Conservation (phyloP, 371 early-diverging fungal species). For the Mortierella sp. region DNA sequence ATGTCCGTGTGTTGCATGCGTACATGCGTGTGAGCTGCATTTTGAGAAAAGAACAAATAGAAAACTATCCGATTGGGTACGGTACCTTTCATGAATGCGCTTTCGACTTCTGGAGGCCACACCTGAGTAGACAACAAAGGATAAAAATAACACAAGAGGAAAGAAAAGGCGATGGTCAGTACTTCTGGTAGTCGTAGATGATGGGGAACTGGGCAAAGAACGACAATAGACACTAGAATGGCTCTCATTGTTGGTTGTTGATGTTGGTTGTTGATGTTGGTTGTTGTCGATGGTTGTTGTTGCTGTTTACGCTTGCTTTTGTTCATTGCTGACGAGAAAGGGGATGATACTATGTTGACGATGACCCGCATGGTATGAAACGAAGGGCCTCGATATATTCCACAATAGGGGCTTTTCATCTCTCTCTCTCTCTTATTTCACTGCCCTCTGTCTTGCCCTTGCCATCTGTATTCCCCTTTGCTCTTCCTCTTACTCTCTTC, state of each 20-base stretch:
- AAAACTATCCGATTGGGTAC: not conserved
- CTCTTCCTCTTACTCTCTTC: not conserved
- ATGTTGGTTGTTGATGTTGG: too few species aligned
- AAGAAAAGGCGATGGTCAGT: not conserved
- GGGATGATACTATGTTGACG: not conserved
- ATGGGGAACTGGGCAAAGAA: not conserved
- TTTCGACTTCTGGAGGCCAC: constrained; percentile 52
- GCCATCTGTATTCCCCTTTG: not conserved
- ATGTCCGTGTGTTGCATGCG: not conserved
- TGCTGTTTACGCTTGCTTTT: not conserved
- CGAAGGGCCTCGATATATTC: not conserved
- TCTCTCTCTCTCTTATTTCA: not conserved
- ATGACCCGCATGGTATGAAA: constrained; percentile 9
- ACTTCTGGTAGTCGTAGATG: not conserved
- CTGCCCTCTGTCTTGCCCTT: not conserved
- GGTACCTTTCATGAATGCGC: constrained; percentile 46
- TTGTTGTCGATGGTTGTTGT: too few species aligned
- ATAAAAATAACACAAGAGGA: not conserved
- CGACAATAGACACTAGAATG: not conserved
- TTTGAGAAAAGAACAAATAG: not conserved
- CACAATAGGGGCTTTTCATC: not conserved
- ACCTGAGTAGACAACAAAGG: constrained; percentile 24
- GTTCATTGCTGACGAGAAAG: not conserved
- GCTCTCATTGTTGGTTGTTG: not conserved
- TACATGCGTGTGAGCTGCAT: constrained; percentile 9